phyloP scores from a whole-genome alignment of 2,329 filamentous ascomycete genomes.

The Neopestalotiopsis sp. region DNA sequence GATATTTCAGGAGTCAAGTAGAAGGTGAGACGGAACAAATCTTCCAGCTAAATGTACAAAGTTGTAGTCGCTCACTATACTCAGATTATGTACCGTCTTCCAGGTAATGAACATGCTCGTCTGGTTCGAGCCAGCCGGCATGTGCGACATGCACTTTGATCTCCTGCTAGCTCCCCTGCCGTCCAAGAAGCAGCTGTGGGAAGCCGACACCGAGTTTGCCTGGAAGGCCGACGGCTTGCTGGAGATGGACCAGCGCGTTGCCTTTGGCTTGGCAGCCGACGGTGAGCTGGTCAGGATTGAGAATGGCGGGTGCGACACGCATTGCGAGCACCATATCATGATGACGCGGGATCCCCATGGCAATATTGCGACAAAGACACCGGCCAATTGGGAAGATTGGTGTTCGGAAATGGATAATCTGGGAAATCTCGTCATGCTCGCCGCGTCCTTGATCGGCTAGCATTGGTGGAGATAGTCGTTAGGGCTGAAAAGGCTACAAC shows the following conservation, averaged over 20 bases:
- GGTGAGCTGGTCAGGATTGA: background rate
- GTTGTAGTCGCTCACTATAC: conserved; percentile 19
- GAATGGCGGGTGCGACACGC: background rate
- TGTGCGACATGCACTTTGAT: conserved; percentile 40
- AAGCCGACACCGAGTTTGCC: conserved; percentile 39
- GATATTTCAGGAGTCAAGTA: conserved; percentile 45
- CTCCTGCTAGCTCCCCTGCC: conserved; percentile 48
- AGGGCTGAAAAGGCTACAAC: too few relatives aligned
- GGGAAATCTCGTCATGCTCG: conserved; percentile 49
- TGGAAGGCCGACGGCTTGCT: conserved; percentile 40
- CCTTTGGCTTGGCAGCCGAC: background rate
- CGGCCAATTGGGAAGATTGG: conserved; percentile 48
- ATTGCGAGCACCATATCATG: background rate
- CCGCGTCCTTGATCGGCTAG: conserved; percentile 37
- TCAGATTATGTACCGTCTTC: conserved; percentile 44
- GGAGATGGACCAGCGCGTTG: conserved; percentile 10
- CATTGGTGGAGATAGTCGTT: background rate
- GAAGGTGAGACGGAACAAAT: conserved; percentile 31
- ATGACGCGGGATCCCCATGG: background rate
- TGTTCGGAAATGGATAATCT: conserved; percentile 50
- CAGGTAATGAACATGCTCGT: conserved; percentile 46
- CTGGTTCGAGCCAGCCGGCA: conserved; percentile 43
- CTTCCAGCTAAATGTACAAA: background rate
- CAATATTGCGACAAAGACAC: background rate
- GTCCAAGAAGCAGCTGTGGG: conserved; percentile 47